Percentiles rank a stretch among this genome's conserved stretches.
These are phyloP conservation scores for Rachicladosporium sp. DNA, from an alignment of 2,329 filamentous ascomycete genomes.

Conservation along the genomic window DNA sequence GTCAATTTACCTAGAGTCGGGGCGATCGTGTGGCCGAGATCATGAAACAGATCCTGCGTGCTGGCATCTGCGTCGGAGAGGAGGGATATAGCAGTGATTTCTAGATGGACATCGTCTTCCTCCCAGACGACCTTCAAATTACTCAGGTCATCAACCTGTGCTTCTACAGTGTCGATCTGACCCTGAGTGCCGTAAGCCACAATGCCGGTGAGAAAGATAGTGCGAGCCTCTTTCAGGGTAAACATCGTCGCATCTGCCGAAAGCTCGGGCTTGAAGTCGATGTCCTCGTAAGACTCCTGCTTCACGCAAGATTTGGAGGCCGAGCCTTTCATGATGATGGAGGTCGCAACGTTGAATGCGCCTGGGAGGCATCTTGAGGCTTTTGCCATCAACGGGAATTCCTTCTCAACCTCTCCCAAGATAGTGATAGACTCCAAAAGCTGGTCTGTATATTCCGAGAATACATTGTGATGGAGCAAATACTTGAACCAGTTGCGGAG, in stretches of 20 bases:
- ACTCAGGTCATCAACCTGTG: not conserved
- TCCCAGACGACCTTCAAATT: not conserved
- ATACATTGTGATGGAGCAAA: constrained; percentile 71
- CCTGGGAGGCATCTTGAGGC: constrained; percentile 49
- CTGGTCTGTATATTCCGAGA: constrained; percentile 62
- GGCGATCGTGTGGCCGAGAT: constrained; percentile 28
- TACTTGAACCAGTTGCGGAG: constrained; percentile 84
- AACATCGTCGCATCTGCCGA: not conserved
- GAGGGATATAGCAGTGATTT: constrained; percentile 43
- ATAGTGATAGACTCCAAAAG: constrained; percentile 53
- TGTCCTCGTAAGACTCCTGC: not conserved
- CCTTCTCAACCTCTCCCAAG: constrained; percentile 53
- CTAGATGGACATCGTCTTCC: constrained; percentile 38
- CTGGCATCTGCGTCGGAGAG: constrained; percentile 27
- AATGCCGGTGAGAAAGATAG: constrained; percentile 1
- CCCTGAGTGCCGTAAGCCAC: not conserved
- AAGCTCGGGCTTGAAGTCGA: not conserved
- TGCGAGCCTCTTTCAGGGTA: not conserved
- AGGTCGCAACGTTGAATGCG: constrained; percentile 66
- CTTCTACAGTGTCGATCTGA: not conserved
- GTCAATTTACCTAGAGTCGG: constrained; percentile 41
- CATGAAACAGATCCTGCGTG: constrained; percentile 36
- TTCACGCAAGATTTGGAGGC: constrained; percentile 28
- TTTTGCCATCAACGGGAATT: constrained; percentile 50
- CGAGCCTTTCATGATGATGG: constrained; percentile 51